Evolutionary conservation across 1,284 basidiomycete genomes (phyloP), one percentile per base, ranked within the genome.

Genomic region (Pseudozyma sp.): DNA sequence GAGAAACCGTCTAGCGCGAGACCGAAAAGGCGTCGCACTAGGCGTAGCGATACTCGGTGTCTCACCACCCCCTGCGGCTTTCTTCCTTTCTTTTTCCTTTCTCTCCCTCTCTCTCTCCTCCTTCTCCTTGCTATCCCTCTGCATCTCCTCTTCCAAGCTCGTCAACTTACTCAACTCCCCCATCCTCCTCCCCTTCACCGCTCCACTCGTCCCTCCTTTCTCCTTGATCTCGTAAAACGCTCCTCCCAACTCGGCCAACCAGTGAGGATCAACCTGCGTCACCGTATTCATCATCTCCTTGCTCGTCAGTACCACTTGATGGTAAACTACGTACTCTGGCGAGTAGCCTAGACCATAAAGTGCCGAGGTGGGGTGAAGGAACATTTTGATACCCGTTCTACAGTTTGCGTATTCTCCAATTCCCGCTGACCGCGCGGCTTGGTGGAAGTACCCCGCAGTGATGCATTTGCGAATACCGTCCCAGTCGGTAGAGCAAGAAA

Each of bases 401-500:
- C 96, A 93, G 85, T 99, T 97, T 68, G 96, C 93, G 85, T 97
- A 99, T 86, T 99, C 97, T 71, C 96, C 97, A 69, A 99, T 97
- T 83, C 96, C 96, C 87, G 98, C 99, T 44, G 97, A 95, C 73
- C 94, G 88, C 10, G 96, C 96, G 0, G 97, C 95, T 86, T 99
- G 97, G 86, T 99, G 97, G 89, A 99, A 99, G 87, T 98, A 99
- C 25, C 96, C 97, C 14, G 95, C 93, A 49, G 94, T 92, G 80
- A 99, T 98, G 21, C 95, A 95, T 89, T 97, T 99, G 83, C 96
- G 94, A 78, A 99, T 89, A 19, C 95, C 86, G 83, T 99, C 97
- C 87, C 95, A 99, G 85, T 99, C 95, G 0, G 94, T 98, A 2
- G 94, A 94, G 51, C 91, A 93, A 5, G 94, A 93, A 70, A 93